Evolutionary conservation across 202 grass and related monocot genomes (phyloP).

Genomic region (Zizania palustris): DNA sequence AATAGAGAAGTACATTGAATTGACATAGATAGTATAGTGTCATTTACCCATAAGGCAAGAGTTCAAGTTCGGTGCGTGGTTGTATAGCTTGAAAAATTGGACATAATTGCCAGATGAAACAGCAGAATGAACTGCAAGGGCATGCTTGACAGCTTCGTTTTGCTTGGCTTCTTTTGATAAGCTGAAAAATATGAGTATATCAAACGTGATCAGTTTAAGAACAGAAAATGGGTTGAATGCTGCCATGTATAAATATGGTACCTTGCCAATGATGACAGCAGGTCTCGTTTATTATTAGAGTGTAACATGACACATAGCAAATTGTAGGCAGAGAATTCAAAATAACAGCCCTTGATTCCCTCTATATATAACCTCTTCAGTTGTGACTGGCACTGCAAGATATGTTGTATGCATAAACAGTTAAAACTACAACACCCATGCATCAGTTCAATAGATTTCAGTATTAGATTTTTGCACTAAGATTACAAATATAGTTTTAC

Average conservation of each 20-base stretch:
- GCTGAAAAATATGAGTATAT: constrained; percentile 56
- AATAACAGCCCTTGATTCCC: constrained; percentile 74
- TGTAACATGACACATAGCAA: constrained; percentile 82
- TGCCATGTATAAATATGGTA: constrained; percentile 36
- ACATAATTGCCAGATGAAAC: constrained; percentile 93
- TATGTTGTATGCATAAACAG: constrained; percentile 28
- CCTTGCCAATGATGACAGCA: constrained; percentile 88
- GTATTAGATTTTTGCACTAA: constrained; percentile 1
- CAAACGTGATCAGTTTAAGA: constrained; percentile 17
- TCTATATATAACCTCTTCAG: constrained; percentile 88
- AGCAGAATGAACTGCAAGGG: constrained; percentile 78
- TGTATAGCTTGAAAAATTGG: constrained; percentile 89
- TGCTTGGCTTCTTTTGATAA: constrained; percentile 75
- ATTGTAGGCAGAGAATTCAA: constrained; percentile 93
- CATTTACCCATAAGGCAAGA: constrained; percentile 86
- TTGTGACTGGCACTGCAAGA: constrained; percentile 88
- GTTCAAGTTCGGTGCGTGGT: constrained; percentile 79
- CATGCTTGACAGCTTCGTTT: constrained; percentile 87
- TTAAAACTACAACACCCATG: constrained; percentile 31
- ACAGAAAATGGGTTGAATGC: not conserved
- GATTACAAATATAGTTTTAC: constrained; percentile 26
- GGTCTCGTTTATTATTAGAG: constrained; percentile 83
- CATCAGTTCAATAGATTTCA: constrained; percentile 29
- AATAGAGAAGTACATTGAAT: constrained; percentile 25
- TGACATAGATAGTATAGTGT: not conserved